Percentiles rank a stretch among this genome's conserved stretches.
Evolutionary conservation across 768 basidiomycete genomes (phyloP).

Genomic region (Megacollybia marginata): DNA sequence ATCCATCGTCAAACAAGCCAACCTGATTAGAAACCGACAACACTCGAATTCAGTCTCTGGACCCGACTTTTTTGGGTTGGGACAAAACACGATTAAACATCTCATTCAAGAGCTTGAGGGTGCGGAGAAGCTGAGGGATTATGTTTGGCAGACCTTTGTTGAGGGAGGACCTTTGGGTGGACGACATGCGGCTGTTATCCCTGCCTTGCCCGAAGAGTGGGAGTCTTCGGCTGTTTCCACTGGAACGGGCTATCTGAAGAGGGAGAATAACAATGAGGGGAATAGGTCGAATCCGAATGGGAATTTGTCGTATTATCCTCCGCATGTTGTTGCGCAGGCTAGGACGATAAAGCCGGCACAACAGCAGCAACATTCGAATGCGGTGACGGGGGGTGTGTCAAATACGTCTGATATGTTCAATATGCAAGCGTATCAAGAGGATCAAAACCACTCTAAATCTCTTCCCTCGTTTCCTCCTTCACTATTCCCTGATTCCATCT

Average conservation of each 20-base stretch:
- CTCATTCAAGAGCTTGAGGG: conserved; percentile 80
- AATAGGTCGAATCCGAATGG: conserved; percentile 22
- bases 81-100: conserved; percentile 85
- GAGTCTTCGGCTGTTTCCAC: conserved; percentile 36
- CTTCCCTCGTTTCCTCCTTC: no score
- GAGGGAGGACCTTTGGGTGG: conserved; percentile 82
- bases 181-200: conserved; percentile 75
- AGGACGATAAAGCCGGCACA: conserved; percentile 25
- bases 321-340: conserved; percentile 38
- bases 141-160: conserved; percentile 81
- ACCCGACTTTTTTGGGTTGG: conserved; percentile 83
- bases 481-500: neutral
- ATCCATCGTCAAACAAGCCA: conserved; percentile 75
- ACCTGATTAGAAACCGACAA: conserved; percentile 70
- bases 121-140: conserved; percentile 65
- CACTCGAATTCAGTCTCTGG: conserved; percentile 86
- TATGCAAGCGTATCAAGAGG: neutral
- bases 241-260: conserved; percentile 40
- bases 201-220: conserved; percentile 72
- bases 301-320: conserved; percentile 34
- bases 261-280: conserved; percentile 23
- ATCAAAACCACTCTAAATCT: neutral
- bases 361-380: neutral
- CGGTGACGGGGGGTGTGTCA: neutral
- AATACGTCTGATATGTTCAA: neutral